Evolutionary conservation across 129 eudicot genomes (phyloP), one percentile per base, ranked within the genome.

Genomic region (Artemisia argyi): DNA sequence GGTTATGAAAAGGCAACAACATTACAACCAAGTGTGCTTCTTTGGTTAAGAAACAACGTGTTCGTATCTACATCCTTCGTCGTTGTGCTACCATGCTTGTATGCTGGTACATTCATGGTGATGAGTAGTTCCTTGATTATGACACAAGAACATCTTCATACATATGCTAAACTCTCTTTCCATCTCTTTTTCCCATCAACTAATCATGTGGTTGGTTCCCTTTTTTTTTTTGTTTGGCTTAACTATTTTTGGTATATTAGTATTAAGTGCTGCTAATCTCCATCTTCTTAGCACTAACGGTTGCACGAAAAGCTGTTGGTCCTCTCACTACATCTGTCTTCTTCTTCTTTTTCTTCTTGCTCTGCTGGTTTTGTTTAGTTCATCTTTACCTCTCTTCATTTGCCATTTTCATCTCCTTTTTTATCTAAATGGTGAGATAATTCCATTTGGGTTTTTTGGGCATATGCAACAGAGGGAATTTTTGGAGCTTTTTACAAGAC

Each of bases 11-110:
- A 61, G 73, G 83, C 19, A 69, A 66, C 26, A 83, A 96, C 0
- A 71, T 92, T 77, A 76, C 96, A 26, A 79, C 85, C 48, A 92
- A 92, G 71, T 88, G 96, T 67, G 86, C 96, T 12, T 72, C 91
- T 18, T 73, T 92, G 72, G 89, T 92, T 13, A 92, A 86, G 75
- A 87, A 92, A 76, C 97, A 92, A 62, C 83, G 96, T 4, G 97
- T 91, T 51, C 82, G 96, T 1, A 81, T 88, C 46, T 92, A 92
- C 83, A 92, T 92, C 72, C 87, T 88, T 47, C 88, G 92, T 30
- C 93, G 97, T 49, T 92, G 97, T 78, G 96, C 97, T 73, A 88
- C 97, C 78, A 92, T 86, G 91, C 89, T 92, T 73, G 84, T 89
- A 22, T 92, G 97, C 35, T 92, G 86, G 89, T 92, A 92, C 83